A percentile compares a stretch with the other conserved stretches of the same genome.
These are phyloP conservation scores for Cyanidium caldarium DNA, from an alignment of 23 red algal species.

Conservation along the genomic window DNA sequence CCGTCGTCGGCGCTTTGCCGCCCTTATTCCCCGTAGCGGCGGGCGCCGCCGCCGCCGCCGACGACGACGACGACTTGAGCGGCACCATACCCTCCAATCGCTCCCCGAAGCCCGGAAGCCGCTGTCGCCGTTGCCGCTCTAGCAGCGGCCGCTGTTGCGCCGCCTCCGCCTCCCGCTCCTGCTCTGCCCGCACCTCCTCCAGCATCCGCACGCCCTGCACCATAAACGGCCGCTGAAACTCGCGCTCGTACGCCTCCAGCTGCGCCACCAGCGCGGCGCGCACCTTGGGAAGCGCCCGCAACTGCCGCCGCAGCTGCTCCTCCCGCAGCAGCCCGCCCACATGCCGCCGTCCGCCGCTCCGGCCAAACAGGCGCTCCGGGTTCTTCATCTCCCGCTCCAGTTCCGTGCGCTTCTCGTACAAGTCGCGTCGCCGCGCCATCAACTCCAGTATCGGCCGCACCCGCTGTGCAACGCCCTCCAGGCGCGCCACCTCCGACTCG, in stretches of 20 bases:
- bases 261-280: not conserved
- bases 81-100: not conserved
- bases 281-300: constrained; percentile 18
- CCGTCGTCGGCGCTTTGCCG: not conserved
- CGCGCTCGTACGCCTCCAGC: constrained; percentile 2
- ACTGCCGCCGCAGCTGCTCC: constrained; percentile 9
- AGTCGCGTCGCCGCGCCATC: constrained; percentile 2
- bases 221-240: not conserved
- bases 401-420: constrained; percentile 5
- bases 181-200: not conserved
- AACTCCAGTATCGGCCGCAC: constrained; percentile 16
- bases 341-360: constrained; percentile 1
- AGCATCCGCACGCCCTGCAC: not conserved
- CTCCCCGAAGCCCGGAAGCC: not conserved
- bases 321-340: constrained; percentile 12
- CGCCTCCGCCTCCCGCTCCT: not conserved
- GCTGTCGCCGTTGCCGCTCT: not conserved
- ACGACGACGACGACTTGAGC: not conserved
- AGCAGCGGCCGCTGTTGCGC: not conserved
- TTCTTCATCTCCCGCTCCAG: constrained; percentile 15
- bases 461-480: not conserved
- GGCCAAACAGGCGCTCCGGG: constrained; percentile 12
- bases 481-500: constrained; percentile 3
- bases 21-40: not conserved
- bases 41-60: not conserved